phyloP scores from a whole-genome alignment of 208 protist genomes.

The Leishmania lainsoni region DNA sequence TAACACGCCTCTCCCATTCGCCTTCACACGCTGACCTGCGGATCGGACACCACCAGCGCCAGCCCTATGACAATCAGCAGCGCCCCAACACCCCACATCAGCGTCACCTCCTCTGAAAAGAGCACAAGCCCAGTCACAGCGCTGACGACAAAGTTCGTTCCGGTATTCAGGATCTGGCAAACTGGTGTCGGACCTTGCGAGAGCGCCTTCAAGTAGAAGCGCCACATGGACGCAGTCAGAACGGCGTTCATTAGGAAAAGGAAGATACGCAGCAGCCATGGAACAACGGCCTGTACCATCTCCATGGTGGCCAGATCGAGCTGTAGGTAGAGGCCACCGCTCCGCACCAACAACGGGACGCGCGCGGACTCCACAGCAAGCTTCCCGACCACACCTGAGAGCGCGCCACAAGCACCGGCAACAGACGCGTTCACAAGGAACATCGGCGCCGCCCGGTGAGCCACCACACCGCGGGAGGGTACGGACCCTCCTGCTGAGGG shows the following conservation, averaged over 20 bases:
- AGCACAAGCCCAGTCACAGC: constrained; percentile 71
- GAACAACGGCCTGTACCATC: constrained; percentile 23
- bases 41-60: constrained; percentile 70
- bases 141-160: constrained; percentile 82
- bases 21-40: constrained; percentile 25
- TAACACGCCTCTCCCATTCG: background rate
- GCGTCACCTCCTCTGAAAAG: constrained; percentile 75
- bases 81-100: constrained; percentile 65
- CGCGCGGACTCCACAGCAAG: constrained; percentile 48
- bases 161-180: constrained; percentile 84
- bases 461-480: background rate
- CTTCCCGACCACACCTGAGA: constrained; percentile 79
- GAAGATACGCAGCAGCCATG: constrained; percentile 45
- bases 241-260: constrained; percentile 62
- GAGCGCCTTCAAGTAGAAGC: constrained; percentile 83
- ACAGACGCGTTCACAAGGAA: constrained; percentile 76
- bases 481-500: background rate
- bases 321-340: constrained; percentile 9
- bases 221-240: constrained; percentile 87
- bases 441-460: constrained; percentile 10
- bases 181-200: constrained; percentile 81
- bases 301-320: constrained; percentile 17
- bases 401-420: constrained; percentile 68
- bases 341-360: constrained; percentile 24
- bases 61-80: constrained; percentile 69